phyloP scores from a whole-genome alignment of 2,329 filamentous ascomycete genomes.

The Neonectria sp. region DNA sequence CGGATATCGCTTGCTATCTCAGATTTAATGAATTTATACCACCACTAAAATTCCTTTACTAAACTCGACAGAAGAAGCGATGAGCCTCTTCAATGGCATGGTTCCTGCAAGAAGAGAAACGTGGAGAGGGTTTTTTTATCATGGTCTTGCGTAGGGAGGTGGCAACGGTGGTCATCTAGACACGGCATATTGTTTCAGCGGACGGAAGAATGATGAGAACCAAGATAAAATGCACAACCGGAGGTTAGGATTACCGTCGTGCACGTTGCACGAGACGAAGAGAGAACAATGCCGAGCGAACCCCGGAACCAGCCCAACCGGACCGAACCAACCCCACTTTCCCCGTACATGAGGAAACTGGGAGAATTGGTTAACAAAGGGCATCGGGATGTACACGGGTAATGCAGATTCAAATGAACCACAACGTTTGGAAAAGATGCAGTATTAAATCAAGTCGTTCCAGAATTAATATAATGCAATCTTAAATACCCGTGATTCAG shows the following conservation, averaged over 20 bases:
- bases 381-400: not conserved
- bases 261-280: not conserved
- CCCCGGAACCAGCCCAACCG: not conserved
- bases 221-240: not conserved
- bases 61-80: too few relatives aligned
- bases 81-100: too few relatives aligned
- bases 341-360: not conserved
- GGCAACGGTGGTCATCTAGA: not conserved
- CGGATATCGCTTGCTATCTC: constrained; percentile 1
- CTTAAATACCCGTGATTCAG: not conserved
- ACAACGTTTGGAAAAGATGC: not conserved
- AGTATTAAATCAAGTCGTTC: not conserved
- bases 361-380: not conserved
- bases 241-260: not conserved
- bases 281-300: not conserved
- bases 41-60: too few relatives aligned
- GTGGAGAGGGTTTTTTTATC: too few relatives aligned
- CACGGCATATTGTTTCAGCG: not conserved
- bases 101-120: too few relatives aligned
- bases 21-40: not conserved
- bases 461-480: not conserved
- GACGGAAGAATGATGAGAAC: not conserved
- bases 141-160: not conserved
- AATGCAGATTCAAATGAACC: not conserved
- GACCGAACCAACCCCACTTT: not conserved